Base-by-base conservation (phyloP, 345 rosid genomes). In the Reutealis trisperma region DNA sequence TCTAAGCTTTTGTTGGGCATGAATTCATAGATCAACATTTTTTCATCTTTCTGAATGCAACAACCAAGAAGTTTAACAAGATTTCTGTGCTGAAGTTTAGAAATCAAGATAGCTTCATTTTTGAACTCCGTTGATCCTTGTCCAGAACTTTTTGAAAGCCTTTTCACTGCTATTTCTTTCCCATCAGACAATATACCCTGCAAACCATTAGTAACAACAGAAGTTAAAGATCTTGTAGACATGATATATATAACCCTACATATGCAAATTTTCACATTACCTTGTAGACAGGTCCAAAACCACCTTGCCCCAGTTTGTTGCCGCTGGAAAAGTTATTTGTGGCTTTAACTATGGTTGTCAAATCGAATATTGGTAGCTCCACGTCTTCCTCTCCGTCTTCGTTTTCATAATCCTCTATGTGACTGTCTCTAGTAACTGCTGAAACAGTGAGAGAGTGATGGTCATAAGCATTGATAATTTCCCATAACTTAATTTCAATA, bases 1-100 rank as follows among this genome's bases (percentile, higher is more conserved):
- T 78, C 84, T 55, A 84, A 72, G 63, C 84, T 78, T 66, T 76
- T 72, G 62, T 78, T 78, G 25, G 82, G 27, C 84, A 84, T 78
- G 30, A 52, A 72, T 34, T 80, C 82, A 22, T 81, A 75, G 11
- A 84, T 44, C 27, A 81, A 34, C 44, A 78, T 69, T 34, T 57
- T 72, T 75, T 81, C 80, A 8, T 70, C 76, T 41, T 70, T 73
- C 45, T 74, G 58, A 7, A 77, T 32, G 71, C 84, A 83, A 51
- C 82, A 83, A 7, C 82, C 82, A 24, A 77, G 25, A 55, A 80
- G 71, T 34, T 63, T 80, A 2, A 80, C 82, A 45, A 80, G 82
- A 71, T 83, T 83, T 21, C 73, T 66, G 67, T 74, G 83, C 74
- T 74, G 79, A 25, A 77, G 80, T 63, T 83, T 80, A 5, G 84